A percentile compares a stretch with the other conserved stretches of the same genome.
These are phyloP conservation scores for Rhododendron williamsianum DNA, from an alignment of 148 eudicot species.

Conservation along the genomic window DNA sequence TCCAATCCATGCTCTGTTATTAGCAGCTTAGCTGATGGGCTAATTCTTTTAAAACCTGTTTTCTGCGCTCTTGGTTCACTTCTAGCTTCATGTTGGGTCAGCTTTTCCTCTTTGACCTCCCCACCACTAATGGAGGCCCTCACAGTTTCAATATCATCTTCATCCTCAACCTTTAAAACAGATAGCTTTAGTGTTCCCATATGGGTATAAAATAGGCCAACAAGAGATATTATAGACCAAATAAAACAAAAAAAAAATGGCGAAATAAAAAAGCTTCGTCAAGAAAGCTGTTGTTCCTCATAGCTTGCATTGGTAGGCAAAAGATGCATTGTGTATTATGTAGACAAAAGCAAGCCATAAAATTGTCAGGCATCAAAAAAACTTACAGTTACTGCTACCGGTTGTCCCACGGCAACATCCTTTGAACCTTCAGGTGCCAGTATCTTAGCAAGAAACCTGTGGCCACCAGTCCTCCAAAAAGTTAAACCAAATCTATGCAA, in stretches of 20 bases:
- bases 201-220: background rate
- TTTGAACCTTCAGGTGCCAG: conserved; percentile 85
- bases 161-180: conserved; percentile 72
- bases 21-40: conserved; percentile 91
- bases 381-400: conserved; percentile 86
- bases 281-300: background rate
- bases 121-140: conserved; percentile 31
- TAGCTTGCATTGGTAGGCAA: background rate
- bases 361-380: background rate
- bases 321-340: background rate
- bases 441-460: conserved; percentile 81
- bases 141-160: conserved; percentile 63
- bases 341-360: conserved; percentile 1
- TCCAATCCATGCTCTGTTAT: conserved; percentile 68
- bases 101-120: conserved; percentile 42
- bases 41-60: conserved; percentile 53
- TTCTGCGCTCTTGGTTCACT: conserved; percentile 32
- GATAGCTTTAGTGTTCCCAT: conserved; percentile 7
- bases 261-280: background rate
- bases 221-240: background rate
- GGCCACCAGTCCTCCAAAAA: conserved; percentile 11
- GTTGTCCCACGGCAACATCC: conserved; percentile 80
- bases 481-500: background rate
- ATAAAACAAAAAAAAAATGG: background rate
- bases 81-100: conserved; percentile 28